Base-by-base conservation (phyloP, 768 basidiomycete genomes). In the Lepiota venenata region DNA sequence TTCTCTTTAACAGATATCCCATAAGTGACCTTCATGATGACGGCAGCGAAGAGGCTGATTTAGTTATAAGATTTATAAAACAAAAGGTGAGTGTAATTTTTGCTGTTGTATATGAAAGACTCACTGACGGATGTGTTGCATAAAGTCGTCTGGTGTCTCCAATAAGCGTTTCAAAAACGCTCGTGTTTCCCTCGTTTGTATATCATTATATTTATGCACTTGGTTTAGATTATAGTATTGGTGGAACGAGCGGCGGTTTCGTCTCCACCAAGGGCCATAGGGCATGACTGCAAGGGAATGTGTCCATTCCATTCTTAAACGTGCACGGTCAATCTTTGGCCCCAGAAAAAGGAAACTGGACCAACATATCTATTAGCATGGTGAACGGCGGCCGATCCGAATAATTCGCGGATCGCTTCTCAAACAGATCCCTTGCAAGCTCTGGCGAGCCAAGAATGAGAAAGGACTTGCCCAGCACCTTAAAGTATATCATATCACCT, bases 191-290 rank as follows among this genome's bases (percentile, higher is more conserved):
- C 66, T 71, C 8, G 65, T 60, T 51, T 78, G 77, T 25, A 72
- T 60, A 4, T 71, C 70, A 67, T 71, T 69, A 56, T 73, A 75
- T 1, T 63, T 63, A 1, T 64, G 61, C 2, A 69, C 68, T 5
- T 63, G 62, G 3, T 69, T 66, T 2, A 70, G 67, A n/a, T 71
- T 68, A 46, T 80, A 76, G 51, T 72, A 70, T 4, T 71, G 66
- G 51, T 78, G 70, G 56, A 80, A 76, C 66, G 71, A 68, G 35
- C 67, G 72, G 39, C 78, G 72, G 57, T 77, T 74, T 37, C 65
- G 66, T 47, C 68, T 72, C 78, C 77, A 79, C 27, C 66, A n/a
- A 2, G 45, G 29, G 51, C 43, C 47, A 45, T 50, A 78, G 8
- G 69, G 71, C 74, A 77, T 51, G 10, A 54, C 18, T 14, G 74